phyloP scores from a whole-genome alignment of 2,329 filamentous ascomycete species.

The Phialemoniopsis sp. region DNA sequence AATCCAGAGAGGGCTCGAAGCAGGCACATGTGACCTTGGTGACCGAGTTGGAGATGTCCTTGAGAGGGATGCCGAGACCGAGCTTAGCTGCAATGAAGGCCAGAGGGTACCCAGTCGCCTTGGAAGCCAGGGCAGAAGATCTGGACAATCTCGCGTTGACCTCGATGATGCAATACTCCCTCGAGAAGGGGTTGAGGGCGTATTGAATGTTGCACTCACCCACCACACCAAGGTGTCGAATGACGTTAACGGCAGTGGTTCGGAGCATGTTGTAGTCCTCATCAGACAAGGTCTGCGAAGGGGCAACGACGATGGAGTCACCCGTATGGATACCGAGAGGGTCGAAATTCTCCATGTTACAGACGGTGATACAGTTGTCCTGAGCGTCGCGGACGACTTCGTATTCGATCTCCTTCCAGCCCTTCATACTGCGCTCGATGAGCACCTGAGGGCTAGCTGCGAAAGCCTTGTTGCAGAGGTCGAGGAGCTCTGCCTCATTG shows the following conservation, averaged over 20 bases:
- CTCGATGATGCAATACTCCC: conserved; percentile 98
- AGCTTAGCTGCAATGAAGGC: conserved; percentile 97
- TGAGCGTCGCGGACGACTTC: conserved; percentile 93
- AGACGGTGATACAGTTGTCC: conserved; percentile 99
- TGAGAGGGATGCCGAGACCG: conserved; percentile 88
- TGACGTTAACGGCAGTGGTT: conserved; percentile 94
- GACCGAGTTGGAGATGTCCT: conserved; percentile 94
- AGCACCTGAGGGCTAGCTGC: conserved; percentile 93
- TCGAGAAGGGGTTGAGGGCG: conserved; percentile 89
- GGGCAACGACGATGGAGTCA: conserved; percentile 96
- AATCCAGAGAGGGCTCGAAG: conserved; percentile 97
- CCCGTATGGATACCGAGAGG: conserved; percentile 96
- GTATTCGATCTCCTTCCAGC: conserved; percentile 99
- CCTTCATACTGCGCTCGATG: conserved; percentile 98
- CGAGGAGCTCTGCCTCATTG: conserved; percentile 74
- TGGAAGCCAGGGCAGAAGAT: conserved; percentile 92
- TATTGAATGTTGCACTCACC: conserved; percentile 99
- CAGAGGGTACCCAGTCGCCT: conserved; percentile 93
- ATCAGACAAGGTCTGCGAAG: conserved; percentile 92
- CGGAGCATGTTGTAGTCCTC: conserved; percentile 99
- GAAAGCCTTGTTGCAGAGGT: conserved; percentile 91
- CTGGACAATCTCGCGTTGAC: conserved; percentile 95
- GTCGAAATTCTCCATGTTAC: conserved; percentile 99
- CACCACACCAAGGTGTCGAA: conserved; percentile 93
- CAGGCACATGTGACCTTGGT: conserved; percentile 95